Evolutionary conservation across 2,329 filamentous ascomycete genomes (phyloP), one percentile per base, ranked within the genome.

Genomic region (Pseudodiploospora longispora): DNA sequence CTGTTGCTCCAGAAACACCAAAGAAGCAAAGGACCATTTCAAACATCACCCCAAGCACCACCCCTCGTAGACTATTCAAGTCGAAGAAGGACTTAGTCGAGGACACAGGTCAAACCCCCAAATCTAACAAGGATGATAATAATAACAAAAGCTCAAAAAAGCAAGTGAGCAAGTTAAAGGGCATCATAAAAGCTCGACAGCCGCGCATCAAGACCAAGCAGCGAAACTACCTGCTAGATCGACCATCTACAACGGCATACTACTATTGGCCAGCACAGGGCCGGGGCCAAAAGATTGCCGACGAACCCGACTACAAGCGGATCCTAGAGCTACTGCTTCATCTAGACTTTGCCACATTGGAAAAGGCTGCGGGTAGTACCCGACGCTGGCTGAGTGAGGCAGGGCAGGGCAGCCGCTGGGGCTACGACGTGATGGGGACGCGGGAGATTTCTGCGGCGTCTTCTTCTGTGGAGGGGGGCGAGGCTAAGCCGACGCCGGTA

Each of bases 371-470:
- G 2, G 69, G 71, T 30, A 87, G 84, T 55, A 87, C 85, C 3
- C 67, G 63, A 41, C 77, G 83, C 42, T 93, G 86, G 85, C 71
- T 81, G 36, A 72, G 72, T 10, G 85, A 91, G 55, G 78, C 83
- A 1, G 75, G 74, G 10, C 66, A 71, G 45, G 72, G 74, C 0
- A 61, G 67, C 1, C 54, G 60, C 19, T 83, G 78, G 78, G 75
- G 75, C 0, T 57, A 71, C 6, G 61, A 65, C 1, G 63, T 83
- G 2, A 58, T 62, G 4, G 80, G 80, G 1, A 62, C 56, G 30
- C 61, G 62, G 30, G 60, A 61, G 30, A 42, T 56, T 8, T 50
- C 55, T 1, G 38, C 47, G 0, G 35, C 50, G 1, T 44, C 47
- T 3, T 51, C 38, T 12, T n/a, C 30, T 9, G 43, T 12, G 27